Percentiles rank a stretch among this genome's conserved stretches.
These are phyloP conservation scores for Candida frijolesensis DNA, from an alignment of 1,139 yeast species.

Conservation along the genomic window DNA sequence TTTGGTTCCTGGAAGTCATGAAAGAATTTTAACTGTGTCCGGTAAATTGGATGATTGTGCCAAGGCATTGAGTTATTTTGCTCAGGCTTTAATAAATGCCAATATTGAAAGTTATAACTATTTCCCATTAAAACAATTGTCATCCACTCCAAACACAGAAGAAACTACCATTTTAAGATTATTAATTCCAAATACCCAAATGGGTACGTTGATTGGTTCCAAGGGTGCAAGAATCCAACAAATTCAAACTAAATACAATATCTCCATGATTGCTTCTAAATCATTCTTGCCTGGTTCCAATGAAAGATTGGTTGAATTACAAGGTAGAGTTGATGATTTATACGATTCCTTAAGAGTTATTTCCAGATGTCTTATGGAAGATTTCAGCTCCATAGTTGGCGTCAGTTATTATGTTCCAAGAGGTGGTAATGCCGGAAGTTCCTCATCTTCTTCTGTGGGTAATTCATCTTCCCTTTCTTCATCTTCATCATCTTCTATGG, in stretches of 20 bases:
- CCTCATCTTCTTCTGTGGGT: constrained; percentile 10
- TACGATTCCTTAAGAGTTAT: constrained; percentile 61
- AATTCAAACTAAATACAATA: constrained; percentile 68
- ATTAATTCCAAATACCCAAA: constrained; percentile 80
- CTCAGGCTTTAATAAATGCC: constrained; percentile 58
- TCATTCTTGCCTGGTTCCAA: constrained; percentile 82
- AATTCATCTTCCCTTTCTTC: constrained; percentile 4
- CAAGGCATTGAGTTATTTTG: constrained; percentile 70
- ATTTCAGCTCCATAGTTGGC: constrained; percentile 65
- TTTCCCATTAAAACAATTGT: constrained; percentile 65
- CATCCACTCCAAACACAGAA: constrained; percentile 50
- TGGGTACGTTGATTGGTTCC: constrained; percentile 90
- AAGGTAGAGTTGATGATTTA: constrained; percentile 73
- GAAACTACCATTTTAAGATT: constrained; percentile 64
- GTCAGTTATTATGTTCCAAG: constrained; percentile 69
- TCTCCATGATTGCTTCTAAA: constrained; percentile 87
- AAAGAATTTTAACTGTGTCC: constrained; percentile 78
- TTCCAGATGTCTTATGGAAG: constrained; percentile 75
- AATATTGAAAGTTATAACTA: constrained; percentile 48
- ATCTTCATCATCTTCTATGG: constrained; percentile 5
- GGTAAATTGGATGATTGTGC: constrained; percentile 80
- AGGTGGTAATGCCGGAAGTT: constrained; percentile 20
- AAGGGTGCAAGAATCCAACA: constrained; percentile 82
- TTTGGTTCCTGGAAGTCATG: constrained; percentile 79
- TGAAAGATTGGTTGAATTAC: constrained; percentile 87